A percentile compares a stretch with the other conserved stretches of the same genome.
These are phyloP conservation scores for Gremmenia infestans DNA, from an alignment of 2,329 filamentous ascomycete species.

Conservation along the genomic window DNA sequence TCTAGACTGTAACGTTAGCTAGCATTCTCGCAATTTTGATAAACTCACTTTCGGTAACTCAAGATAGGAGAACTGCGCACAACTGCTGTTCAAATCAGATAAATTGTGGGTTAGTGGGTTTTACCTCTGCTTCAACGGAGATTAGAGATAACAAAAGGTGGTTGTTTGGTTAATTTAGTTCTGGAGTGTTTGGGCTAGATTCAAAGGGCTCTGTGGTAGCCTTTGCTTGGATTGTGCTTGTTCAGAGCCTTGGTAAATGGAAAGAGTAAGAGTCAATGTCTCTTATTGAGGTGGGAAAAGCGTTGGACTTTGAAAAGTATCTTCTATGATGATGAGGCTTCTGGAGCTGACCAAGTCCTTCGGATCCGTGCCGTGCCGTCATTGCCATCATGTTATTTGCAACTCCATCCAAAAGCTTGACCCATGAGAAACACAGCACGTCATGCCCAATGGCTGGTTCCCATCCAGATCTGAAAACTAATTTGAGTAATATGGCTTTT, in stretches of 20 bases:
- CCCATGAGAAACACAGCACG: neutral
- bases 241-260: too few species aligned
- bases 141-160: too few species aligned
- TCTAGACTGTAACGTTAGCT: neutral
- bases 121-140: neutral
- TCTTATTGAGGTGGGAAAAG: neutral
- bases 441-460: neutral
- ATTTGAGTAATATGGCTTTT: neutral
- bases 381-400: too few species aligned
- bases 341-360: neutral
- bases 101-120: too few species aligned
- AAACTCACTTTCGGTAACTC: neutral
- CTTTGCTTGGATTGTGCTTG: neutral
- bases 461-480: neutral
- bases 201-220: neutral
- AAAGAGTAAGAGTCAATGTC: too few species aligned
- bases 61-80: neutral
- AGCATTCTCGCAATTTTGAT: neutral
- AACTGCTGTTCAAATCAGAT: slow-evolving; percentile 1
- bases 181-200: neutral
- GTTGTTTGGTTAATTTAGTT: too few species aligned
- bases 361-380: neutral
- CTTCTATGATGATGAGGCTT: neutral
- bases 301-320: neutral
- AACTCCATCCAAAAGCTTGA: neutral